Base-by-base conservation (phyloP, 805 yeast genomes). In the Candida stauntonica region DNA sequence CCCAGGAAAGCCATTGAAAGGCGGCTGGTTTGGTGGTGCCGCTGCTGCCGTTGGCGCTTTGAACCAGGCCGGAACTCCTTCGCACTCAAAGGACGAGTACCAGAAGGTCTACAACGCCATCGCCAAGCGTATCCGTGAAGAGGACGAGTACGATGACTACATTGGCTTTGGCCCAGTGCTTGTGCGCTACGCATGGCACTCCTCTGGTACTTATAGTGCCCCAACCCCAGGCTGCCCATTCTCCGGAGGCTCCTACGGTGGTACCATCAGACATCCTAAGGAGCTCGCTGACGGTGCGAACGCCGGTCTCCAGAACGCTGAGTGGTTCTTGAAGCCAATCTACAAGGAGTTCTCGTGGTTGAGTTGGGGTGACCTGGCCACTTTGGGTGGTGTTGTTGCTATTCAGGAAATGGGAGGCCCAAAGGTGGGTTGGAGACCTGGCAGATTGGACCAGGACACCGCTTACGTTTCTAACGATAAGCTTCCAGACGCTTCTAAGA, bases 111-210 rank as follows among this genome's bases (percentile, higher is more conserved):
- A 79, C 64, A 80, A 77, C 64, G 93, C 78, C 47, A 86, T 76
- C 72, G 96, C 81, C 26, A 57, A 55, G 29, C 73, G 70, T 58
- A 57, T 84, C 17, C 67, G 70, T 46, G 85, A 78, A 7, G 66
- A 70, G 15, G 72, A 68, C 38, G 73, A 67, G 34, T 79, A 74
- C 55, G 89, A 82, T 51, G 81, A 78, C 47, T 78, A 76, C 26
- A 77, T 80, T 18, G 81, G 79, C 4, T 71, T 78, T 45, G 93
- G 89, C 1, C 96, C 95, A 8, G 77, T 81, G 13, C 64, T 86
- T 29, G 77, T 86, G 17, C 76, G 95, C 52, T 70, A 85, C 39
- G 83, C 95, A 19, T 86, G 95, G 95, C 95, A 86, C 58, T 75
- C 81, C 26, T 74, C 86, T 41, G 95, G 94, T n/a, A 84, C 93